Base-by-base conservation (phyloP, 306 rosid species). In the Sechiopsis laciniata region DNA sequence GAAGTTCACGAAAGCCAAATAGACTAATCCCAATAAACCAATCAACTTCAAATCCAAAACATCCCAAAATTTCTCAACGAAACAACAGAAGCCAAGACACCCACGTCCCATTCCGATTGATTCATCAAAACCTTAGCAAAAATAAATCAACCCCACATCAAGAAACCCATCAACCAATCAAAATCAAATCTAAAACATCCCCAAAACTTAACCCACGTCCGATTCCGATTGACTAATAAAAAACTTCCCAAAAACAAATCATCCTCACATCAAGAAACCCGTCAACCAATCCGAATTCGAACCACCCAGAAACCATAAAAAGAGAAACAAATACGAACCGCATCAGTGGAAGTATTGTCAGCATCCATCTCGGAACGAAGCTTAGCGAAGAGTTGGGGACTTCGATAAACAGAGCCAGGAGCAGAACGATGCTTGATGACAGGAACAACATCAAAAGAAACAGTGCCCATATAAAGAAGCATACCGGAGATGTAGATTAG, bases 381-480 rank as follows among this genome's bases (percentile, higher is more conserved):
- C 79, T 82, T 88, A 56, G 87, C 83, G 24, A 80, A 88, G 20
- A 89, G 85, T 61, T 89, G 83, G 2, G 97, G 96, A 78, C 95
- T 89, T 3, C 96, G 89, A 71, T 92, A 92, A 0, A 87, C 79
- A 46, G 97, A 88, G 63, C 96, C 97, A 2, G 96, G 84, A 19
- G 92, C 92, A 35, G 84, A 81, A 10, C 85, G 90, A 71, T 88
- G 97, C 9, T 74, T 76, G 76, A 92, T 88, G 13, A 92, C 57
- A 1, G 97, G 97, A 70, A 86, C 87, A 51, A 83, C 86, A 61
- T 89, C 88, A 71, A 89, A 88, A 0, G 97, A 89, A 64, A 84
- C 85, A n/a, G 96, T 79, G 8, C 90, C 92, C 85, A 92, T 85
- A 83, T 88, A 92, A 61, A 92, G 88, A 6, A 92, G 89, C 97